phyloP scores from a whole-genome alignment of 1,284 basidiomycete species.

The Trichosporon faecale region DNA sequence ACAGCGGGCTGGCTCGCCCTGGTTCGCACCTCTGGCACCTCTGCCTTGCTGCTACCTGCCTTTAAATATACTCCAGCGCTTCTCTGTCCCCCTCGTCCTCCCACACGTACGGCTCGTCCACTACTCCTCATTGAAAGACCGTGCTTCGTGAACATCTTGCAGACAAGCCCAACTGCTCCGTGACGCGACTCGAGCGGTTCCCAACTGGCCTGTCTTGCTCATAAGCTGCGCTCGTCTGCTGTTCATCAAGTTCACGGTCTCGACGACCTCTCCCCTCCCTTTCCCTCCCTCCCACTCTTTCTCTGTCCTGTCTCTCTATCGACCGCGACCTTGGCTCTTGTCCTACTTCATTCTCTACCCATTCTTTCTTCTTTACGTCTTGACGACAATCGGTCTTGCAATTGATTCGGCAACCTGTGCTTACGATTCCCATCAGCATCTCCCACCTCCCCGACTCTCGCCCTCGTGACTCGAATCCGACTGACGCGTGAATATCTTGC shows the following conservation, averaged over 20 bases:
- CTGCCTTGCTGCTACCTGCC: neutral
- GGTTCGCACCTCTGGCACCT: slow-evolving; percentile 1
- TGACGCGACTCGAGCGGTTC: slow-evolving; percentile 5
- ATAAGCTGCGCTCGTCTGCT: slow-evolving; percentile 10
- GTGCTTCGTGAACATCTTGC: slow-evolving; percentile 10
- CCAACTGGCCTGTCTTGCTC: slow-evolving; percentile 6
- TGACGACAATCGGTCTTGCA: slow-evolving; percentile 10
- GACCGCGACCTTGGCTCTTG: slow-evolving; percentile 10
- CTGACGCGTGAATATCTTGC: slow-evolving; percentile 7
- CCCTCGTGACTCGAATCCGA: neutral
- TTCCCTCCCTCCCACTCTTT: neutral
- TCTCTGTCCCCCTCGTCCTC: slow-evolving; percentile 7
- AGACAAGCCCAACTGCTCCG: neutral
- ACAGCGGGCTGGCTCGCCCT: slow-evolving; percentile 11
- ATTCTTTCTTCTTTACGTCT: slow-evolving; percentile 10
- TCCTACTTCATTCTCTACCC: slow-evolving; percentile 16
- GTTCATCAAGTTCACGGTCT: slow-evolving; percentile 9
- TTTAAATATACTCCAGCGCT: slow-evolving; percentile 20
- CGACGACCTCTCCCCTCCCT: slow-evolving; percentile 3
- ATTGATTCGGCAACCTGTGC: slow-evolving; percentile 16
- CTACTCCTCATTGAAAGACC: slow-evolving; percentile 5
- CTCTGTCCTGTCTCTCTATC: slow-evolving; percentile 12
- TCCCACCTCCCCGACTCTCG: neutral
- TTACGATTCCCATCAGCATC: slow-evolving; percentile 17
- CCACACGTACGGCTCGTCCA: slow-evolving; percentile 10